These are phyloP conservation scores for Penicillium odoratum DNA, from an alignment of 495 filamentous ascomycete genomes.

Conservation along the genomic window DNA sequence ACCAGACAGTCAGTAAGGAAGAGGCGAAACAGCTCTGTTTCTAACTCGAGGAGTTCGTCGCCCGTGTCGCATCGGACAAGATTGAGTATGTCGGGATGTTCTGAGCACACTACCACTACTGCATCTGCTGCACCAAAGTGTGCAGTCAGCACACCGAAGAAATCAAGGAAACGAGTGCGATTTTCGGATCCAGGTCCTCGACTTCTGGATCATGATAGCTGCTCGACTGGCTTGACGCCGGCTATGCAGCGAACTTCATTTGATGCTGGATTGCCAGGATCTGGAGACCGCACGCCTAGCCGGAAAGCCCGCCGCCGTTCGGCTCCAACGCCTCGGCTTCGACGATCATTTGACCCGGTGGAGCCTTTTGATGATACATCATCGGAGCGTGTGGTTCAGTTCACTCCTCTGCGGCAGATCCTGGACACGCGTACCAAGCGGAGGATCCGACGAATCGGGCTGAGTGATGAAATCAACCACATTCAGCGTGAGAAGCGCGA, in stretches of 20 bases:
- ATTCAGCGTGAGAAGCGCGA: slow-evolving; percentile 59
- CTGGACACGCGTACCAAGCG: slow-evolving; percentile 71
- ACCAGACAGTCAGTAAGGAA: slow-evolving; percentile 34
- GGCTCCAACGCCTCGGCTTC: slow-evolving; percentile 31
- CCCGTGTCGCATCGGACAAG: slow-evolving; percentile 27
- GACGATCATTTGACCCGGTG: slow-evolving; percentile 28
- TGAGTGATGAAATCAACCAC: slow-evolving; percentile 74
- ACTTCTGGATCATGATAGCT: slow-evolving; percentile 25
- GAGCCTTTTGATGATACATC: slow-evolving; percentile 25
- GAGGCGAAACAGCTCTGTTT: slow-evolving; percentile 30
- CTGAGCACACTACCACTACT: not conserved
- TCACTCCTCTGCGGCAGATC: slow-evolving; percentile 67
- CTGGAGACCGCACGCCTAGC: slow-evolving; percentile 39
- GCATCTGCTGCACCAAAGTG: slow-evolving; percentile 2
- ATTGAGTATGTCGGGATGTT: slow-evolving; percentile 6
- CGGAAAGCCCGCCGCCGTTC: slow-evolving; percentile 41
- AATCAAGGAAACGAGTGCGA: slow-evolving; percentile 62
- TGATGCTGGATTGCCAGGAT: slow-evolving; percentile 3
- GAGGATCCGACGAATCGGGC: slow-evolving; percentile 65
- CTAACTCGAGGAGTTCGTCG: slow-evolving; percentile 16
- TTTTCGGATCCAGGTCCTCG: slow-evolving; percentile 70
- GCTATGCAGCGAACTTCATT: slow-evolving; percentile 58
- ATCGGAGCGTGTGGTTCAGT: slow-evolving; percentile 51
- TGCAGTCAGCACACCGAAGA: slow-evolving; percentile 29
- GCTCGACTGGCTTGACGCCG: slow-evolving; percentile 68